phyloP scores from a whole-genome alignment of 2,329 filamentous ascomycete genomes.

The Rhytidhysteron rufulum region DNA sequence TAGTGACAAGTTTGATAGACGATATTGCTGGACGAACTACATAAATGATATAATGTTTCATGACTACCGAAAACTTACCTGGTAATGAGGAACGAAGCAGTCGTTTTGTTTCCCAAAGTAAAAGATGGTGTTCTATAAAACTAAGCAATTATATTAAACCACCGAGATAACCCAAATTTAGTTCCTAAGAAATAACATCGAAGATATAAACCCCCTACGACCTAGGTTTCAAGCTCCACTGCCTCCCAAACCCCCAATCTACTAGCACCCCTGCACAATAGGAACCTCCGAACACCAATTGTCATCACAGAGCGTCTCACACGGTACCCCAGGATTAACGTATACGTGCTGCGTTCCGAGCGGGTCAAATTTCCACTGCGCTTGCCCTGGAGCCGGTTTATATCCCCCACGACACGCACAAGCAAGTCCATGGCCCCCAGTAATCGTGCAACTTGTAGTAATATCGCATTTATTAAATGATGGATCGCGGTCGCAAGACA shows the following conservation, averaged over 20 bases:
- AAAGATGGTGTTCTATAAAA: background rate
- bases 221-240: background rate
- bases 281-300: background rate
- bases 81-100: background rate
- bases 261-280: background rate
- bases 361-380: background rate
- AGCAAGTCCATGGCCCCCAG: background rate
- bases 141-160: background rate
- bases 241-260: background rate
- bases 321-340: background rate
- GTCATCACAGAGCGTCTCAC: background rate
- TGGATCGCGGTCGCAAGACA: too few relatives aligned
- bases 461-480: background rate
- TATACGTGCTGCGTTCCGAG: background rate
- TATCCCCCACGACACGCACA: background rate
- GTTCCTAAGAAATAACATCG: background rate
- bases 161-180: background rate
- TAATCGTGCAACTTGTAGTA: background rate
- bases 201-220: background rate
- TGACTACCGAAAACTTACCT: background rate
- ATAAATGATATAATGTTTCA: background rate
- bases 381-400: background rate
- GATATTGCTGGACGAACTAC: constrained; percentile 16
- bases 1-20: constrained; percentile 53
- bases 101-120: background rate